Base-by-base conservation (phyloP, 371 early-diverging fungal genomes). In the Rhizopus stolonifer region DNA sequence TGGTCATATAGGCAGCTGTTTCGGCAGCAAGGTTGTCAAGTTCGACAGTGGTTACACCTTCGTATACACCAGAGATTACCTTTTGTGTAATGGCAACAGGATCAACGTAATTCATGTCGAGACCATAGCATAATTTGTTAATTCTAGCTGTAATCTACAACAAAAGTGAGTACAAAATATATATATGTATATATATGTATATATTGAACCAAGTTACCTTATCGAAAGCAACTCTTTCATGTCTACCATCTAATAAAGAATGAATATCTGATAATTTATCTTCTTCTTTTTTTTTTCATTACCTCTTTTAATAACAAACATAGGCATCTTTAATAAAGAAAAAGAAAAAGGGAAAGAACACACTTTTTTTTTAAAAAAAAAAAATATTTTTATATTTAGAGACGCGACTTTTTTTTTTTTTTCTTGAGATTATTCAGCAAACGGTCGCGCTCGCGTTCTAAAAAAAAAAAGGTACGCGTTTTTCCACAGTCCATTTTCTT, bases 11-110 rank as follows among this genome's bases (percentile, higher is more conserved):
- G 1, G 97, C 98, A 6, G 95, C 91, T 2, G 96, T 98, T 72
- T 98, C 98, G 26, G 98, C 95, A 18, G 97, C 96, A 18, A 98
- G 83, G 74, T 95, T 98, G 72, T 98, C 98, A 34, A 98, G 83
- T 75, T 96, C 97, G 13, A 91, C 87, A 0, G 98, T 98, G 13
- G 92, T 92, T 43, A 98, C 96, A 33, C 98, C 98, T 64, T 93
- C 92, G 71, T 96, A 98, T 33, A 98, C 94, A 36, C 94, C 94
- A 49, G 74, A 72, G 54, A 94, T 85, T 61, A 74, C 93, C 87
- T 92, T 93, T 64, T 90, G 90, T 33, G 93, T 85, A 15, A 93
- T 82, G 23, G 84, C 77, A 11, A 85, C 89, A n/a, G 93, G 88
- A 64, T 94, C 93, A 21, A 94, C 87, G 67, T 79, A 91, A 70